phyloP scores from a whole-genome alignment of 2,329 filamentous ascomycete genomes.

The Sporothrix phasma region DNA sequence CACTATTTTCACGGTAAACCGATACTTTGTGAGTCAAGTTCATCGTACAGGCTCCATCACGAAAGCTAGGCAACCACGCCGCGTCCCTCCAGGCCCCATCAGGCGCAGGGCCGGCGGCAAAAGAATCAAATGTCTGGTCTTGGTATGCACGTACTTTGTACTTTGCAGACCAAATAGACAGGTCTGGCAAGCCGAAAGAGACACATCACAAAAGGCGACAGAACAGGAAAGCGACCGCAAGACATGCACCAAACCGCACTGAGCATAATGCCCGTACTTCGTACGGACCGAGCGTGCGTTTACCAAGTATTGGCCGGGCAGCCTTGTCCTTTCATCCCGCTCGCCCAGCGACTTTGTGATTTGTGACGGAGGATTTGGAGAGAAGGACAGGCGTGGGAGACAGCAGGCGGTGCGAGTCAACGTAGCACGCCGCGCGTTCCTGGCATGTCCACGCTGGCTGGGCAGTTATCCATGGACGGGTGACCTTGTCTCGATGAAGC shows the following conservation, averaged over 20 bases:
- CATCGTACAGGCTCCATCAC: neutral
- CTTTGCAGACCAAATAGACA: neutral
- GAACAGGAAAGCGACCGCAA: neutral
- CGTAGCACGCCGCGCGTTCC: no score
- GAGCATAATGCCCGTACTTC: no score
- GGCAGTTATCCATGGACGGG: no score
- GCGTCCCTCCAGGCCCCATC: neutral
- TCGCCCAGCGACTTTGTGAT: neutral
- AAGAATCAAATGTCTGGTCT: neutral
- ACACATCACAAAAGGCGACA: neutral
- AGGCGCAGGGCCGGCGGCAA: neutral
- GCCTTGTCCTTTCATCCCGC: neutral
- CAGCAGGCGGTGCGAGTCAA: neutral
- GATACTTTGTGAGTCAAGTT: no score
- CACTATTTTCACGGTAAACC: no score
- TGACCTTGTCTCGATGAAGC: no score
- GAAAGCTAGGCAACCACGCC: neutral
- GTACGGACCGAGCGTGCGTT: neutral
- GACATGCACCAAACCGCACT: neutral
- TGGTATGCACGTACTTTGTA: neutral
- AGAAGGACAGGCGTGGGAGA: neutral
- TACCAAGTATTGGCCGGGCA: neutral
- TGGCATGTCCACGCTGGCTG: no score
- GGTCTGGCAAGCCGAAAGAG: no score
- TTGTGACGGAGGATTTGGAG: neutral